Conservation (phyloP, 139 green algal species). For the Chlamydomonas schloesseri region DNA sequence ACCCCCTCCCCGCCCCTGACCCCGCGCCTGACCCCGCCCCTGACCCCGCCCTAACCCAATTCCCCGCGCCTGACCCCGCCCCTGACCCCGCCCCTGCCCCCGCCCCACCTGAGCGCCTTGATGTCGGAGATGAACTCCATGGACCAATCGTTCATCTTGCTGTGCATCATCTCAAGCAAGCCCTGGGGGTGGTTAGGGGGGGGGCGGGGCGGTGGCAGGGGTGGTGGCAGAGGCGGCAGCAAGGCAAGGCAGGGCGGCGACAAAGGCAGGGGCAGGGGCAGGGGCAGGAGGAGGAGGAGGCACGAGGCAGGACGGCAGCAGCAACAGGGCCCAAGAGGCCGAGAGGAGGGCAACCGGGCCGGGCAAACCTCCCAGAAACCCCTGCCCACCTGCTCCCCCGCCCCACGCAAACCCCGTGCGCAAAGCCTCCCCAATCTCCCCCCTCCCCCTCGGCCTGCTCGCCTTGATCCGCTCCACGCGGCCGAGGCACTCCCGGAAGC, state of each 20-base stretch:
- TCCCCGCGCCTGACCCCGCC: no score
- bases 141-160: constrained; percentile 63
- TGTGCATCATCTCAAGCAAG: constrained; percentile 89
- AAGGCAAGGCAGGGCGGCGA: background rate
- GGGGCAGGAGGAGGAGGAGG: background rate
- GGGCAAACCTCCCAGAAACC: no score
- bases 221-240: background rate
- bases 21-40: no score
- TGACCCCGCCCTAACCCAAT: no score
- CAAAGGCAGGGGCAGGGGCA: no score
- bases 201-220: background rate
- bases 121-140: constrained; percentile 31
- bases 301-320: no score
- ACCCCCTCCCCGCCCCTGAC: no score
- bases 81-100: no score
- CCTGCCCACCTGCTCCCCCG: no score
- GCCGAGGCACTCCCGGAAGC: constrained; percentile 53
- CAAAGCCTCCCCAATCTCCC: background rate
- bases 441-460: background rate
- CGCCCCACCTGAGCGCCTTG: background rate
- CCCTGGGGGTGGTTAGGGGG: constrained; percentile 59
- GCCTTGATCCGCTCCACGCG: constrained; percentile 66
- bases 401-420: no score
- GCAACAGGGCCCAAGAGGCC: no score
- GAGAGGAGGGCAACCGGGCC: no score